Conservation (phyloP, 441 rosid genomes). For the Euphorbia celastroides region DNA sequence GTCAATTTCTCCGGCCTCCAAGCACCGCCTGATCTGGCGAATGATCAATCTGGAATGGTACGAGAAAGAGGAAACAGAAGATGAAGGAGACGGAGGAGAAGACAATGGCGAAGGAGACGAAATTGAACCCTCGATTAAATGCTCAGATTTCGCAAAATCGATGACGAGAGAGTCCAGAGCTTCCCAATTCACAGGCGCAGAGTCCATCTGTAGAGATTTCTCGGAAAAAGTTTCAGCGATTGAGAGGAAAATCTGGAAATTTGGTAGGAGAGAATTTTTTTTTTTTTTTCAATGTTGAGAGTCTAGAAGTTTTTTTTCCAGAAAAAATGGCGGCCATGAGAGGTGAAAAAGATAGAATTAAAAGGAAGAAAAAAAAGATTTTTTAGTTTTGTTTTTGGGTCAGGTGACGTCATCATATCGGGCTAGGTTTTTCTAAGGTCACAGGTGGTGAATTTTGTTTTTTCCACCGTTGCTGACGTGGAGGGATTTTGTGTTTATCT, state of each 20-base stretch:
- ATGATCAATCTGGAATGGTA: constrained; percentile 66
- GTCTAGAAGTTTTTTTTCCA: neutral
- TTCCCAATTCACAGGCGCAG: constrained; percentile 79
- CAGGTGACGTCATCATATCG: neutral
- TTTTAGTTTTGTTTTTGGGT: too few relatives aligned
- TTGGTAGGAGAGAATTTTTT: neutral
- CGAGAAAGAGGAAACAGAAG: constrained; percentile 19
- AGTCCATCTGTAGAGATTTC: constrained; percentile 41
- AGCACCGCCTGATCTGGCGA: constrained; percentile 64
- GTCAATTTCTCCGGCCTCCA: constrained; percentile 77
- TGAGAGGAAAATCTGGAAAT: neutral
- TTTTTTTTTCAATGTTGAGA: too few relatives aligned
- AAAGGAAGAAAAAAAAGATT: neutral
- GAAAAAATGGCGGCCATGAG: neutral
- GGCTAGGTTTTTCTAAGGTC: neutral
- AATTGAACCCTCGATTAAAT: constrained; percentile 47
- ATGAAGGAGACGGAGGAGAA: constrained; percentile 40
- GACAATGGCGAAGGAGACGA: constrained; percentile 35
- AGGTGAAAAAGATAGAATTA: too few relatives aligned
- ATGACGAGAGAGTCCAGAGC: constrained; percentile 68
- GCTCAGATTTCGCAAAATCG: constrained; percentile 79
- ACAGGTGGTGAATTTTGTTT: neutral
- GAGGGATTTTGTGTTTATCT: neutral
- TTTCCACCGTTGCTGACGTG: neutral
- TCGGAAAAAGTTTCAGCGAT: constrained; percentile 13